A percentile compares a stretch with the other conserved stretches of the same genome.
Conservation (phyloP, 129 eudicot species). For the Flaveria bidentis region DNA sequence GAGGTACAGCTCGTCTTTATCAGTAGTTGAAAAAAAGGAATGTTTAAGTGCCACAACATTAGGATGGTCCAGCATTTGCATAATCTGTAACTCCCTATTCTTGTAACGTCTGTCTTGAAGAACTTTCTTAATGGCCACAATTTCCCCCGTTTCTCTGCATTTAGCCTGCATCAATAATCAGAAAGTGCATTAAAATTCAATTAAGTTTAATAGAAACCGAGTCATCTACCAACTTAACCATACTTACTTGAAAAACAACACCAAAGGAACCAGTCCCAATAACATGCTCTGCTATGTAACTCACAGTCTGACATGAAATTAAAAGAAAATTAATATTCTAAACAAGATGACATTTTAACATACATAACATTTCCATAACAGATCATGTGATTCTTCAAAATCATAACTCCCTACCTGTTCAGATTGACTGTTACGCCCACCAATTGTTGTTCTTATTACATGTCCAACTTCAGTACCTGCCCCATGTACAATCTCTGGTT, state of each 20-base stretch:
- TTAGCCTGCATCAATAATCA: slow-evolving; percentile 63
- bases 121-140: slow-evolving; percentile 96
- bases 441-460: slow-evolving; percentile 83
- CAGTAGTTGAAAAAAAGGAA: slow-evolving; percentile 88
- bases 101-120: slow-evolving; percentile 99
- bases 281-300: slow-evolving; percentile 97
- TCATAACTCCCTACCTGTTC: slow-evolving; percentile 61
- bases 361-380: slow-evolving; percentile 12
- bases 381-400: neutral
- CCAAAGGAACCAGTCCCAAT: slow-evolving; percentile 99
- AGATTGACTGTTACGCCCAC: slow-evolving; percentile 93
- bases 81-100: slow-evolving; percentile 92
- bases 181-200: neutral
- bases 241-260: slow-evolving; percentile 86
- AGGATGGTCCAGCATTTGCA: slow-evolving; percentile 99
- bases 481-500: slow-evolving; percentile 84
- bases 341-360: neutral
- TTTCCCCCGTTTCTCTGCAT: slow-evolving; percentile 97
- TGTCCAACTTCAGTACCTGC: slow-evolving; percentile 94
- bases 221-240: slow-evolving; percentile 2
- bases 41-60: slow-evolving; percentile 91
- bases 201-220: slow-evolving; percentile 1
- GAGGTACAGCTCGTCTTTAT: slow-evolving; percentile 87
- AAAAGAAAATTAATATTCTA: slow-evolving; percentile 14
- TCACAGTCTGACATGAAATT: slow-evolving; percentile 57